Evolutionary conservation across 1,284 basidiomycete genomes (phyloP).

Genomic region (Ceratobasidium sp.): DNA sequence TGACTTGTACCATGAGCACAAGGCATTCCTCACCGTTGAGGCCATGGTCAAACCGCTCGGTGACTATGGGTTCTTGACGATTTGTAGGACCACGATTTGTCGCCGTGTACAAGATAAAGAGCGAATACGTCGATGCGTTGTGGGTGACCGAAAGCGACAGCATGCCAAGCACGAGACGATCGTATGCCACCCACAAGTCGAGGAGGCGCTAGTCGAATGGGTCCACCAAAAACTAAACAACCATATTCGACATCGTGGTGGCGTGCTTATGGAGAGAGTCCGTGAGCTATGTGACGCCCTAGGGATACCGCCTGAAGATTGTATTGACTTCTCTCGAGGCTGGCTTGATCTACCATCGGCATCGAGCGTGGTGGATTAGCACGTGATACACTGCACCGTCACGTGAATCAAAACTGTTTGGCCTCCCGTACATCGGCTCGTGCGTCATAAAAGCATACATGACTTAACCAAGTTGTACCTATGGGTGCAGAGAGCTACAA

Average conservation of each 20-base stretch:
- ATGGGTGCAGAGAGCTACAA: too few relatives aligned
- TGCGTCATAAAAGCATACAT: too few relatives aligned
- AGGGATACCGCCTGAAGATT: neutral
- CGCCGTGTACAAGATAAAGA: slow-evolving; percentile 1
- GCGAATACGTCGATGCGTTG: slow-evolving; percentile 8
- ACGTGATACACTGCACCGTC: too few relatives aligned
- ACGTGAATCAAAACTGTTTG: too few relatives aligned
- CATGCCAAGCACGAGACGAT: slow-evolving; percentile 8
- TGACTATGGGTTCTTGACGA: neutral
- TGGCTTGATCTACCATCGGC: neutral
- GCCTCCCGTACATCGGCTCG: too few relatives aligned
- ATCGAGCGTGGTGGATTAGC: too few relatives aligned
- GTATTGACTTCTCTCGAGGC: slow-evolving; percentile 8
- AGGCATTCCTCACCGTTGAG: neutral
- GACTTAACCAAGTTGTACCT: too few relatives aligned
- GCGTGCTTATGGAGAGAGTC: slow-evolving; percentile 2
- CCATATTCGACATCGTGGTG: neutral
- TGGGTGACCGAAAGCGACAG: neutral
- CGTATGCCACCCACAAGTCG: slow-evolving; percentile 55
- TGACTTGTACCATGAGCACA: neutral
- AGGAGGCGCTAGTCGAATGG: slow-evolving; percentile 57
- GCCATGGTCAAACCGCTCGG: slow-evolving; percentile 10
- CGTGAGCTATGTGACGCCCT: neutral
- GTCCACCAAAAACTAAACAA: slow-evolving; percentile 54
- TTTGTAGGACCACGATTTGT: slow-evolving; percentile 12